These are phyloP conservation scores for Baorangia bicolor DNA, from an alignment of 768 basidiomycete species.

Conservation along the genomic window DNA sequence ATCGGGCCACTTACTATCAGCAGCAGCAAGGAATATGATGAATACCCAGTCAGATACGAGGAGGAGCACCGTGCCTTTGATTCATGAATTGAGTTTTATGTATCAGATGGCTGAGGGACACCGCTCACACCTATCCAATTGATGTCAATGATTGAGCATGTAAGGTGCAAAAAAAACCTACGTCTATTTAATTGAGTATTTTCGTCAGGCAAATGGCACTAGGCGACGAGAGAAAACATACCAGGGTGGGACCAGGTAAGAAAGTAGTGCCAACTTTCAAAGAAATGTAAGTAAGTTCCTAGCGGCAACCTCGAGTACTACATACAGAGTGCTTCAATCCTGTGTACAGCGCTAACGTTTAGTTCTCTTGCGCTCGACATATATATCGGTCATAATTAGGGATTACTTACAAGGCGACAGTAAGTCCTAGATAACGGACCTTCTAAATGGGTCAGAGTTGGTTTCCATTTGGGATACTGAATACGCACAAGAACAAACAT, in stretches of 20 bases:
- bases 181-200: constrained; percentile 6
- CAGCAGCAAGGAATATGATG: constrained; percentile 13
- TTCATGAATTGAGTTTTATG: background rate
- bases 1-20: constrained; percentile 17
- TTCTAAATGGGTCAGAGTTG: background rate
- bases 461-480: background rate
- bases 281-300: background rate
- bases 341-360: background rate
- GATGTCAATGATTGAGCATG: background rate
- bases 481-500: constrained; percentile 20
- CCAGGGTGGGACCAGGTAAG: constrained; percentile 16
- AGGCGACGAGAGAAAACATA: background rate
- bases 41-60: background rate
- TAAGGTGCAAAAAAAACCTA: constrained; percentile 1
- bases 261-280: constrained; percentile 17
- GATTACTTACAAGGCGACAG: constrained; percentile 9
- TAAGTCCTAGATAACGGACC: constrained; percentile 20
- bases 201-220: background rate
- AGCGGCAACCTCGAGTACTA: background rate
- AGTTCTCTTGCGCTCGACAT: background rate
- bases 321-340: constrained; percentile 10
- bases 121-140: constrained; percentile 16
- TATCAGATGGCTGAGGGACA: background rate
- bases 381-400: background rate
- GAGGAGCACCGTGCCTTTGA: constrained; percentile 11